Evolutionary conservation across 179 eudicot genomes (phyloP).

Genomic region (Beta lomatogona): DNA sequence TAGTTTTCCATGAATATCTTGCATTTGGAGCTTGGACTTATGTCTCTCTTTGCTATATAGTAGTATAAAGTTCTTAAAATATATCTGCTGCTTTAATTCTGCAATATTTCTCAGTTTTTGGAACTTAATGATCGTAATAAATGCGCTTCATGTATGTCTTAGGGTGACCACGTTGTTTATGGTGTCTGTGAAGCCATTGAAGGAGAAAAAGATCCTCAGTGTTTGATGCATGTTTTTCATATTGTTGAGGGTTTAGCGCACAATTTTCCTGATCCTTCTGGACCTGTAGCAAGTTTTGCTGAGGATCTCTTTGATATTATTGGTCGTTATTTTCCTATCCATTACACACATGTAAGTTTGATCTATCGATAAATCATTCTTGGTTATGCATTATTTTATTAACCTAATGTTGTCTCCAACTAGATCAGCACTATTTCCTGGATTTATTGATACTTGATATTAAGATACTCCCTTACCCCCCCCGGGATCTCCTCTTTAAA

Average conservation of each 20-base stretch:
- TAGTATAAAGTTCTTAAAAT: background rate
- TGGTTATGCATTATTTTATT: background rate
- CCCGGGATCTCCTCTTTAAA: background rate
- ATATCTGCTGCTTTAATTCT: background rate
- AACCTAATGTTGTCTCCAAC: background rate
- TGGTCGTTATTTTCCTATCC: slow-evolving; percentile 88
- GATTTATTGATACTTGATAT: background rate
- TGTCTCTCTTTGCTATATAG: background rate
- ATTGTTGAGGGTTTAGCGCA: slow-evolving; percentile 64
- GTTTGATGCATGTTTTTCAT: slow-evolving; percentile 67
- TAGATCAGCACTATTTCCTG: background rate
- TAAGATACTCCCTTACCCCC: background rate
- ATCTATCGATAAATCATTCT: background rate
- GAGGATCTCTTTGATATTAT: slow-evolving; percentile 78
- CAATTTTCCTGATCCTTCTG: slow-evolving; percentile 57
- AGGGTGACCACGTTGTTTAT: slow-evolving; percentile 76
- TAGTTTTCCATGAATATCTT: background rate
- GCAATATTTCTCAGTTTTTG: slow-evolving; percentile 1
- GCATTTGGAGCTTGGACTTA: background rate
- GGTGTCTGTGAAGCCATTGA: slow-evolving; percentile 89
- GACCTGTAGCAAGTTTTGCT: slow-evolving; percentile 69
- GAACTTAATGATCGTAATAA: slow-evolving; percentile 11
- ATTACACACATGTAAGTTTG: slow-evolving; percentile 84
- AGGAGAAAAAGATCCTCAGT: slow-evolving; percentile 90
- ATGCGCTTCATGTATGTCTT: slow-evolving; percentile 16